Percentiles rank a stretch among this genome's conserved stretches.
Evolutionary conservation across 768 basidiomycete species (phyloP).

Genomic region (Suillus fuscotomentosus): DNA sequence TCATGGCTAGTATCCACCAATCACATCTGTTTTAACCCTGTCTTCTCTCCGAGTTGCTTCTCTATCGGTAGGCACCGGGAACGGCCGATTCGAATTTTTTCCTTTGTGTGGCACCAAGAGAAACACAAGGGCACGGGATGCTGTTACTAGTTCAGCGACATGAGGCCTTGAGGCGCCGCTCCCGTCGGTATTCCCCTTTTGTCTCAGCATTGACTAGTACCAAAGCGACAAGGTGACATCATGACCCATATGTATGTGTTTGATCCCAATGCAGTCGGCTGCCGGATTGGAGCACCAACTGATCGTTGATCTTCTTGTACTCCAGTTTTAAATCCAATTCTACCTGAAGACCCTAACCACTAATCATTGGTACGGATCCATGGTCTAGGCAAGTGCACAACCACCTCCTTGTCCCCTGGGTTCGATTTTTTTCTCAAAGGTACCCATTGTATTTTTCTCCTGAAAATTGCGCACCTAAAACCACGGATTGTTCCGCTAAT

Average conservation of each 20-base stretch:
- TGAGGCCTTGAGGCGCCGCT: background rate
- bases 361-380: background rate
- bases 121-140: slow-evolving; percentile 49
- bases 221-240: background rate
- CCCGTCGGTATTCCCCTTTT: background rate
- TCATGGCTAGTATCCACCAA: slow-evolving; percentile 47
- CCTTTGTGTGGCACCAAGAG: slow-evolving; percentile 43
- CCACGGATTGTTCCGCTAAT: background rate
- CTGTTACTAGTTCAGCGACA: slow-evolving; percentile 37
- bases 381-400: background rate
- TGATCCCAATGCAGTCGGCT: background rate
- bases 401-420: background rate
- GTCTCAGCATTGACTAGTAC: background rate
- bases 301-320: background rate
- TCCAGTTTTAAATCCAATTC: background rate
- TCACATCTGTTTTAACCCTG: slow-evolving; percentile 53
- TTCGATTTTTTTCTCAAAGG: background rate
- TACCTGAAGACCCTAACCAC: background rate
- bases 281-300: background rate
- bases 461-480: background rate
- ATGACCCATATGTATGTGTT: background rate
- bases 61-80: slow-evolving; percentile 40
- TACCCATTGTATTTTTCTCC: background rate
- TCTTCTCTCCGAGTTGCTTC: slow-evolving; percentile 39
- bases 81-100: slow-evolving; percentile 59